Evolutionary conservation across 2,329 filamentous ascomycete genomes (phyloP), one percentile per base, ranked within the genome.

Genomic region (Apiospora sp.): DNA sequence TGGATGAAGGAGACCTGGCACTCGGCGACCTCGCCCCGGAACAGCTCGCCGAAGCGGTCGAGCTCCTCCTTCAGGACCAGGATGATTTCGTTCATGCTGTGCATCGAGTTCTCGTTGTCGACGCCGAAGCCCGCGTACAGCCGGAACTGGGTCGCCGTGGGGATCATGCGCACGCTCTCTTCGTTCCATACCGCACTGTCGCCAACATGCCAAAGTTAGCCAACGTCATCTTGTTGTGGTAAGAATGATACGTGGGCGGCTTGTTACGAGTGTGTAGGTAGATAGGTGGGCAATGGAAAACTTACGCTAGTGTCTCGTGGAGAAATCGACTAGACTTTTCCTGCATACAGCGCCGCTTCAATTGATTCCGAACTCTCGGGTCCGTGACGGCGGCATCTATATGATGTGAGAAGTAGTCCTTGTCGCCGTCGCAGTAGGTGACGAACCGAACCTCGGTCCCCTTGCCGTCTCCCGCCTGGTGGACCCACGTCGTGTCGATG

Each of bases 1-100:
- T 82, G 81, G 46, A 82, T 82, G 72, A 73, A 81, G 0, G 79
- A 75, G 0, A 80, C 76, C n/a, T 69, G 72, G 2, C 80, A 64
- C 8, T 72, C 64, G 37, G 58, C 75, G 0, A 54, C n/a, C 64
- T 79, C 77, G 0, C 67, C 67, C 43, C 41, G 27, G 30, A 61
- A 72, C 46, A 64, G 13, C 7, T 54, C 22, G 19, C 24, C 70
- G 30, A 79, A 75, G 3, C 67, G 46, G n/a, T 58, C 73, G 5
- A 72, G 44, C 58, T 78, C 76, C 1, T 76, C 75, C 0, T 61
- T 37, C 16, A 64, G 14, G 58, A 41, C 14, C 8, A n/a, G 5
- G 34, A 79, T 78, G 3, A 73, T 74, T 43, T 73, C 73, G 24
- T 69, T 78, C 3, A 74, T 74, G 49, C 73, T 72, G 19, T 68